Percentiles rank a stretch among this genome's conserved stretches.
Conservation (phyloP, 495 filamentous ascomycete genomes). For the Aspergillus mulundensis region DNA sequence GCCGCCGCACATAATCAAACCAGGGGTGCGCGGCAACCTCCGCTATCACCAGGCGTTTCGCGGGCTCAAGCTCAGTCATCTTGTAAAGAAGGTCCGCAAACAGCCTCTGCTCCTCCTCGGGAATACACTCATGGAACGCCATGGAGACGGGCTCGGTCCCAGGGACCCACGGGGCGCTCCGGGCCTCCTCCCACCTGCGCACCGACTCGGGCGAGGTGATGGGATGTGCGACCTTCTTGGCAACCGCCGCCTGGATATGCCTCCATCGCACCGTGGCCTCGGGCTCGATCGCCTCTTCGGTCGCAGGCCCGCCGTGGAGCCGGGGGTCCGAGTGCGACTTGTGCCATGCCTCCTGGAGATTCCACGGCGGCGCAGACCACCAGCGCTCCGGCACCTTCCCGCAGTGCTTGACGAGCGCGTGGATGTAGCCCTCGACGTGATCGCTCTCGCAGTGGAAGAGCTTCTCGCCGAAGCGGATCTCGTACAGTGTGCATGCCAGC, state of each 20-base stretch:
- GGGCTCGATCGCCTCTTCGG: too few relatives aligned
- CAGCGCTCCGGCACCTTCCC: neutral
- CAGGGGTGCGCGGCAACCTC: neutral
- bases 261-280: too few relatives aligned
- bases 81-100: neutral
- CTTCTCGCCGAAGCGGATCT: neutral
- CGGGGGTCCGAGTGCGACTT: too few relatives aligned
- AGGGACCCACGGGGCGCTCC: too few relatives aligned
- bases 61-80: neutral
- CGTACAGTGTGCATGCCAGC: neutral
- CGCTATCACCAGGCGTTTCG: neutral
- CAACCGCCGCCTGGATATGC: too few relatives aligned
- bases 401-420: neutral
- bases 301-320: too few relatives aligned
- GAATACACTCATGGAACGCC: too few relatives aligned
- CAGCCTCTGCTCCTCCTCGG: neutral
- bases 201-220: neutral
- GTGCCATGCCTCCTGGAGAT: too few relatives aligned
- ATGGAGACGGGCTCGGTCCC: too few relatives aligned
- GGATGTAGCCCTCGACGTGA: neutral
- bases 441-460: neutral
- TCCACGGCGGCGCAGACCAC: too few relatives aligned
- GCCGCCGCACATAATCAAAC: neutral
- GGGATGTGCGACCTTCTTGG: neutral
- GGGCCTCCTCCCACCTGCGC: too few relatives aligned